Evolutionary conservation across 306 rosid species (phyloP).

Genomic region (Delonix regia): DNA sequence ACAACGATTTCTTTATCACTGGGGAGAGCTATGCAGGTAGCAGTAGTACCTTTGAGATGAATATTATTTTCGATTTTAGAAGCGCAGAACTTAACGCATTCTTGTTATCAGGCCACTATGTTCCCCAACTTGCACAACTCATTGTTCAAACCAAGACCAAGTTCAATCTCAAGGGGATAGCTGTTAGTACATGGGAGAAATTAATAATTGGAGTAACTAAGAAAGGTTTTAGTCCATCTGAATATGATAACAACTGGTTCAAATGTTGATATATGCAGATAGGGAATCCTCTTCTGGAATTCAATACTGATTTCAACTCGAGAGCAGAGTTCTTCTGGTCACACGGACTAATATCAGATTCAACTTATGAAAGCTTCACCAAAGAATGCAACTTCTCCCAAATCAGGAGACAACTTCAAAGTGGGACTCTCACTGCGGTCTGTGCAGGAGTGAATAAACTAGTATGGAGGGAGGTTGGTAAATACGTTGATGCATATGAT

Average conservation of each 20-base stretch:
- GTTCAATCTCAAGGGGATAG: conserved; percentile 70
- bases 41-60: neutral
- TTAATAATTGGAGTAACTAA: neutral
- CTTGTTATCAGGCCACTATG: conserved; percentile 64
- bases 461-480: conserved; percentile 37
- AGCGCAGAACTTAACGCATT: neutral
- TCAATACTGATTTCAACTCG: conserved; percentile 62
- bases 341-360: conserved; percentile 67
- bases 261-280: conserved; percentile 45
- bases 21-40: too few relatives aligned
- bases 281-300: conserved; percentile 67
- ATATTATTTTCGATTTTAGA: neutral
- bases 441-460: conserved; percentile 39
- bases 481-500: conserved; percentile 39
- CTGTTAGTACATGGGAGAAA: conserved; percentile 44
- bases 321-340: conserved; percentile 59
- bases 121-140: conserved; percentile 71
- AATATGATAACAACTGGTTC: neutral
- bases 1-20: too few relatives aligned
- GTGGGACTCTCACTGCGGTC: conserved; percentile 30
- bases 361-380: conserved; percentile 44
- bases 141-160: conserved; percentile 47
- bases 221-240: conserved; percentile 1
- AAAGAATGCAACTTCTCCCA: conserved; percentile 55
- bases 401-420: conserved; percentile 45